phyloP scores from a whole-genome alignment of 2,329 filamentous ascomycete species.

The Botryosphaeria agaves region DNA sequence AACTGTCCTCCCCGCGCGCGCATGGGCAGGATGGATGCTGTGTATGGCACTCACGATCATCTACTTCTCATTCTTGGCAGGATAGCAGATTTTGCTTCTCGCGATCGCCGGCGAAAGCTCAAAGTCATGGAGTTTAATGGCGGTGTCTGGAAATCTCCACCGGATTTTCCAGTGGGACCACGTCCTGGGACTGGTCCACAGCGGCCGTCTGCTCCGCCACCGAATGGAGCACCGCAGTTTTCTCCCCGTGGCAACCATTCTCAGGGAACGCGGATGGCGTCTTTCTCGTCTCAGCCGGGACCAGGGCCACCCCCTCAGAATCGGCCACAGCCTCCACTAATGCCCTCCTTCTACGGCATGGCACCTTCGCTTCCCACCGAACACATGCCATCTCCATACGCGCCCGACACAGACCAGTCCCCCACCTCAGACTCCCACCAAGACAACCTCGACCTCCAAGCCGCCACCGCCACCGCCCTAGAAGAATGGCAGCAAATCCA shows the following conservation, averaged over 20 bases:
- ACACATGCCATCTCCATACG: conserved; percentile 25
- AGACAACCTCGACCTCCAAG: conserved; percentile 42
- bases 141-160: conserved; percentile 36
- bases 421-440: too few relatives aligned
- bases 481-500: conserved; percentile 65
- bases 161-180: conserved; percentile 27
- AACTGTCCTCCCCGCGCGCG: conserved; percentile 75
- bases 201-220: conserved; percentile 2
- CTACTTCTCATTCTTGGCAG: conserved; percentile 67
- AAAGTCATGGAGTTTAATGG: conserved; percentile 44
- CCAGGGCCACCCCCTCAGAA: background rate
- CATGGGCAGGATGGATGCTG: conserved; percentile 57
- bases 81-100: conserved; percentile 58
- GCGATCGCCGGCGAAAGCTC: conserved; percentile 64
- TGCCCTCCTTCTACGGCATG: conserved; percentile 36
- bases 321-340: conserved; percentile 7
- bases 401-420: conserved; percentile 4
- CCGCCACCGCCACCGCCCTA: conserved; percentile 50
- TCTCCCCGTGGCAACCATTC: background rate
- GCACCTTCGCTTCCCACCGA: conserved; percentile 23
- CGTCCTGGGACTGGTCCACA: conserved; percentile 11
- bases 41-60: conserved; percentile 83
- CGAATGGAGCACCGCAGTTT: background rate
- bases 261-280: background rate
- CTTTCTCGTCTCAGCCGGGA: too few relatives aligned